Percentiles rank a stretch among this genome's conserved stretches.
Conservation (phyloP, 108 stramenopile genomes). For the Skeletonema menzelii region DNA sequence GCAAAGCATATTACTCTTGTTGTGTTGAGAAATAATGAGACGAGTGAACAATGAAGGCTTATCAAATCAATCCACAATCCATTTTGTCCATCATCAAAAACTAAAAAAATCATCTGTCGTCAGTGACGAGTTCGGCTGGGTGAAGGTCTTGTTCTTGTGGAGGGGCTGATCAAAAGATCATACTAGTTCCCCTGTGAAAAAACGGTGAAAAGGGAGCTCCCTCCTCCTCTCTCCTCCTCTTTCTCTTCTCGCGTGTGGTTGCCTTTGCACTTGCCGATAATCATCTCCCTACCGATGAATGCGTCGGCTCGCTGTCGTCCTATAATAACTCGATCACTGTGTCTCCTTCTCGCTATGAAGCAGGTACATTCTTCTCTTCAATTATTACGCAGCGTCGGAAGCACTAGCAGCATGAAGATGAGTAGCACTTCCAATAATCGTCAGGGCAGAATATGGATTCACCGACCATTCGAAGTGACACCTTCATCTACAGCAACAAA, state of each 20-base stretch:
- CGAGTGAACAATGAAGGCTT: not conserved
- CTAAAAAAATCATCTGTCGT: too few relatives aligned
- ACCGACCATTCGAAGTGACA: conserved; percentile 19
- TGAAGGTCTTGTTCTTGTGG: too few relatives aligned
- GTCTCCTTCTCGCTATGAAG: not conserved
- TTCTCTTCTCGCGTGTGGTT: too few relatives aligned
- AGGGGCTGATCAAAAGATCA: not conserved
- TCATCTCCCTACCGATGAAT: not conserved
- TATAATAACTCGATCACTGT: not conserved
- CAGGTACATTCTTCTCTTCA: not conserved
- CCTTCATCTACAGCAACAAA: conserved; percentile 3
- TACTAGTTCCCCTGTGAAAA: not conserved
- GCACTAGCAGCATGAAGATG: not conserved
- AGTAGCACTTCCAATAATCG: not conserved
- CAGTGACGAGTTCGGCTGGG: too few relatives aligned
- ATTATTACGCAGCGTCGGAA: not conserved
- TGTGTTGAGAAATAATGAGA: not conserved
- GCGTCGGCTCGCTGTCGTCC: not conserved
- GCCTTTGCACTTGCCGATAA: not conserved
- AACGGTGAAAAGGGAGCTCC: not conserved
- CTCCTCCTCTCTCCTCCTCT: not conserved
- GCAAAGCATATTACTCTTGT: not conserved
- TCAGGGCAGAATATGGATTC: conserved; percentile 39
- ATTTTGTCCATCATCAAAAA: too few relatives aligned
- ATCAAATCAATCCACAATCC: not conserved